Conservation (phyloP, 2,329 filamentous ascomycete species). For the Fusarium chaquense region DNA sequence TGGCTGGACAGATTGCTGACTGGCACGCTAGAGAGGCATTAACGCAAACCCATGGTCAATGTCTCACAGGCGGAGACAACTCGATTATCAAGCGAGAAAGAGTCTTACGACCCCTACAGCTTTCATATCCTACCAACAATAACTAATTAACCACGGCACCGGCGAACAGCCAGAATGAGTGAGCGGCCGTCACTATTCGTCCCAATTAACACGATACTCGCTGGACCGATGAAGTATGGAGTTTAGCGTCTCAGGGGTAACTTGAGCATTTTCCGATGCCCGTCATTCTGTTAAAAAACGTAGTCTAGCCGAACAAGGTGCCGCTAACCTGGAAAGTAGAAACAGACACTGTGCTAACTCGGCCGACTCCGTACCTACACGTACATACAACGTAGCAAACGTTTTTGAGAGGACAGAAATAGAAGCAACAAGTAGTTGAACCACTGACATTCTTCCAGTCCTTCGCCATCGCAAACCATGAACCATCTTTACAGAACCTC, state of each 20-base stretch:
- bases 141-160: slow-evolving; percentile 39
- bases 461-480: slow-evolving; percentile 1
- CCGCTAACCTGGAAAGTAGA: neutral
- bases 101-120: slow-evolving; percentile 18
- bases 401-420: slow-evolving; percentile 27
- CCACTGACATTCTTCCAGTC: slow-evolving; percentile 7
- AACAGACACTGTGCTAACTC: slow-evolving; percentile 40
- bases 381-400: slow-evolving; percentile 9
- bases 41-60: slow-evolving; percentile 21
- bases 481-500: neutral
- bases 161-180: slow-evolving; percentile 19
- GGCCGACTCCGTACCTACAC: slow-evolving; percentile 35
- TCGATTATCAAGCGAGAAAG: slow-evolving; percentile 23
- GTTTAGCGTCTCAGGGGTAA: slow-evolving; percentile 41
- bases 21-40: slow-evolving; percentile 25
- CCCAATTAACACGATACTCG: slow-evolving; percentile 36
- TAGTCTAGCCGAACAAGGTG: slow-evolving; percentile 21
- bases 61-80: slow-evolving; percentile 7
- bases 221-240: slow-evolving; percentile 37
- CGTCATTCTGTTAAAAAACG: slow-evolving; percentile 30
- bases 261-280: slow-evolving; percentile 20
- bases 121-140: slow-evolving; percentile 10
- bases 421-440: slow-evolving; percentile 11
- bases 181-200: slow-evolving; percentile 27
- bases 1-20: neutral